phyloP scores from a whole-genome alignment of 768 basidiomycete species.

The Trametes cinnabarina region DNA sequence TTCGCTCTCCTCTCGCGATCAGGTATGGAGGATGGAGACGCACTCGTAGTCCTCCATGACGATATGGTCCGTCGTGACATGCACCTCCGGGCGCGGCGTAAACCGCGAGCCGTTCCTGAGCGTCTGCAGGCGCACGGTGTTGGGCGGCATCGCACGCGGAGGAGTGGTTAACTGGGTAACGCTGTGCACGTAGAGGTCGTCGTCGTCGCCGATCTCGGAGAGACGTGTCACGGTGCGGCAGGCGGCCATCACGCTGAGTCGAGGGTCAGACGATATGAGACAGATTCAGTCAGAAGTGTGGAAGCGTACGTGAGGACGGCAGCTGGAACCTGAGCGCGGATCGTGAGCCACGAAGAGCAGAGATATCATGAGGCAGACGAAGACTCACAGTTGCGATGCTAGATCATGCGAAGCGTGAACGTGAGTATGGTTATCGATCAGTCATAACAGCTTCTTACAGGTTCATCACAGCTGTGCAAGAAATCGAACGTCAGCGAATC shows the following conservation, averaged over 20 bases:
- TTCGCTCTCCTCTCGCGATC: too few relatives aligned
- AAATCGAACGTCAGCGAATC: constrained; percentile 4
- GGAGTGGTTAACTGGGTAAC: constrained; percentile 5
- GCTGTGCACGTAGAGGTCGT: constrained; percentile 30
- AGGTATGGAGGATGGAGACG: too few relatives aligned
- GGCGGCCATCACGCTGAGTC: constrained; percentile 49
- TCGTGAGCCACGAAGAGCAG: not conserved
- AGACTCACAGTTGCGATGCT: constrained; percentile 50
- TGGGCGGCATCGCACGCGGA: not conserved
- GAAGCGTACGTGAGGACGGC: constrained; percentile 58
- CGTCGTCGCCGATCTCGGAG: constrained; percentile 46
- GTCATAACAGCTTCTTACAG: constrained; percentile 41
- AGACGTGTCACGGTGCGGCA: constrained; percentile 69
- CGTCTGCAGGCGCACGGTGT: constrained; percentile 7
- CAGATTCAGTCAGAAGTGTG: not conserved
- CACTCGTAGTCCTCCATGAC: constrained; percentile 52
- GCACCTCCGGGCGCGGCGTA: constrained; percentile 43
- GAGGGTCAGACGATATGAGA: not conserved
- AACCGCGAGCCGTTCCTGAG: constrained; percentile 10
- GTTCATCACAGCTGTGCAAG: constrained; percentile 57
- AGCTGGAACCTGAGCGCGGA: constrained; percentile 51
- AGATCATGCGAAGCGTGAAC: not conserved
- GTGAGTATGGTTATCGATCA: not conserved
- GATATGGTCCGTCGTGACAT: constrained; percentile 59
- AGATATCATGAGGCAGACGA: not conserved